Evolutionary conservation across 306 rosid genomes (phyloP).

Genomic region (Cucumis hystrix): DNA sequence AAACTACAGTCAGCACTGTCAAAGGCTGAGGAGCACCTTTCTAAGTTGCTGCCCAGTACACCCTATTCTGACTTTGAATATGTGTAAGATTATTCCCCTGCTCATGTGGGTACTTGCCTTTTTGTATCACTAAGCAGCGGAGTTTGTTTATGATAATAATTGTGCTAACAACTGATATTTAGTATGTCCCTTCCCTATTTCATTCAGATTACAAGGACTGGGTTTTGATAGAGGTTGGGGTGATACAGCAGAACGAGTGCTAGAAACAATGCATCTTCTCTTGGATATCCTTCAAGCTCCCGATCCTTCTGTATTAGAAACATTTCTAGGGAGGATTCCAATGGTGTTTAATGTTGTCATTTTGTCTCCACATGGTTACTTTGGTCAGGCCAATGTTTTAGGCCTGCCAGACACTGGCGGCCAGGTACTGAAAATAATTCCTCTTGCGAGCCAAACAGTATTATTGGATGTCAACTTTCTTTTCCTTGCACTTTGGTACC

Average conservation of each 20-base stretch:
- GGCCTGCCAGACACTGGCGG: slow-evolving; percentile 99
- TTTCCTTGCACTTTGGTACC: not conserved
- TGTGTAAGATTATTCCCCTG: slow-evolving; percentile 29
- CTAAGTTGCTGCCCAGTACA: slow-evolving; percentile 42
- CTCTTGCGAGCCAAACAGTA: not conserved
- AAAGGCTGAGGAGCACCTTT: slow-evolving; percentile 70
- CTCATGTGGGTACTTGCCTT: not conserved
- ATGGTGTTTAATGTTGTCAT: slow-evolving; percentile 91
- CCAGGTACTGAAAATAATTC: slow-evolving; percentile 40
- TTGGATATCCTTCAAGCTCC: slow-evolving; percentile 86
- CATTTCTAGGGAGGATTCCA: slow-evolving; percentile 79
- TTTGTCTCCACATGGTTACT: slow-evolving; percentile 86
- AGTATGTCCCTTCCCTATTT: not conserved
- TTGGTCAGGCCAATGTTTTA: slow-evolving; percentile 90
- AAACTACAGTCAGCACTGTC: slow-evolving; percentile 58
- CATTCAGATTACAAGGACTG: slow-evolving; percentile 67
- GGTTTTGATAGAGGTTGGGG: slow-evolving; percentile 97
- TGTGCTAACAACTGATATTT: not conserved
- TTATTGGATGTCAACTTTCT: not conserved
- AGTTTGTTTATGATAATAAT: not conserved
- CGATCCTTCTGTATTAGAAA: slow-evolving; percentile 82
- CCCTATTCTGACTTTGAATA: slow-evolving; percentile 64
- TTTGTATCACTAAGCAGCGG: not conserved
- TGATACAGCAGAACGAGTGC: slow-evolving; percentile 54
- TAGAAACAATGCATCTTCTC: slow-evolving; percentile 70